phyloP scores from a whole-genome alignment of 805 yeast genomes.

The Candida sphagnicola region DNA sequence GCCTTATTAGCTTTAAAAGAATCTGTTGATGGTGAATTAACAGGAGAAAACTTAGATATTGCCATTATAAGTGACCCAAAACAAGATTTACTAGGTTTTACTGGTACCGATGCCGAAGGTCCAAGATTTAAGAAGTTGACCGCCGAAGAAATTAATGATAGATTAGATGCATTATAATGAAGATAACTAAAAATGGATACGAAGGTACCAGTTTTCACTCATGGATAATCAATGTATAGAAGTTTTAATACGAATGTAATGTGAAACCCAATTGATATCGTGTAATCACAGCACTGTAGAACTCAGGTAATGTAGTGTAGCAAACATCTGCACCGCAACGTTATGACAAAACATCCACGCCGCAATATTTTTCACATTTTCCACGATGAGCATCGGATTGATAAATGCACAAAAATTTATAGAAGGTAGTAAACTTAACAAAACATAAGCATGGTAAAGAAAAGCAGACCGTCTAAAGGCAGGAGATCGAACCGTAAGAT shows the following conservation, averaged over 20 bases:
- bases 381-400: constrained; percentile 4
- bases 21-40: constrained; percentile 96
- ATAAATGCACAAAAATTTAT: not conserved
- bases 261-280: not conserved
- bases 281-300: too few relatives aligned
- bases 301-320: too few relatives aligned
- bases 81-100: constrained; percentile 76
- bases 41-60: constrained; percentile 93
- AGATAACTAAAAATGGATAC: not conserved
- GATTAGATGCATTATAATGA: constrained; percentile 78
- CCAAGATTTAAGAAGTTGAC: constrained; percentile 85
- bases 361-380: not conserved
- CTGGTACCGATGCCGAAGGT: constrained; percentile 79
- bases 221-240: not conserved
- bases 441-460: constrained; percentile 15
- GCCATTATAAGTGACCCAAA: constrained; percentile 82
- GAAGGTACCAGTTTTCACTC: not conserved
- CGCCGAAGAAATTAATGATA: constrained; percentile 91
- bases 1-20: constrained; percentile 92
- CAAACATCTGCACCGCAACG: not conserved
- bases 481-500: constrained; percentile 35
- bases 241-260: not conserved
- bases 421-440: not conserved
- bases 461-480: constrained; percentile 14
- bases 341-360: not conserved